These are phyloP conservation scores for Leccinum uliginosum DNA, from an alignment of 768 basidiomycete species.

Conservation along the genomic window DNA sequence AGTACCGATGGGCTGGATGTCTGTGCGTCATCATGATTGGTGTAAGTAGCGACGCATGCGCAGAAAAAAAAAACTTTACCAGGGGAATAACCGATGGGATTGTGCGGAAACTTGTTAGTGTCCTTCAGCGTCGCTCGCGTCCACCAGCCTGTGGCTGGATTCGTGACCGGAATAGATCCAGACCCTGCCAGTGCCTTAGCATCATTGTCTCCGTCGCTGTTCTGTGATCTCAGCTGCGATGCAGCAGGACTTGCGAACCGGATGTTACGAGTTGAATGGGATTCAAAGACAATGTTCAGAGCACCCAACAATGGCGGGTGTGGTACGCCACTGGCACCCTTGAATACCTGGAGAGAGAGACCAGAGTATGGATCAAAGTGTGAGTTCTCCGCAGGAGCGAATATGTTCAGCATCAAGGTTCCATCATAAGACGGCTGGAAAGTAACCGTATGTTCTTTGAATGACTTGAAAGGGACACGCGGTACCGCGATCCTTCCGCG, in stretches of 20 bases:
- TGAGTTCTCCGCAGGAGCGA: background rate
- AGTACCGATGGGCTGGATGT: slow-evolving; percentile 8
- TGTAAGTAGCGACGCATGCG: background rate
- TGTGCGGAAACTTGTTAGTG: slow-evolving; percentile 3
- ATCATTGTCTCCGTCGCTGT: background rate
- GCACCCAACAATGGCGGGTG: slow-evolving; percentile 2
- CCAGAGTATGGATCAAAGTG: slow-evolving; percentile 8
- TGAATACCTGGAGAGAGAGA: slow-evolving; percentile 3
- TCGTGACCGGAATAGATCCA: slow-evolving; percentile 5
- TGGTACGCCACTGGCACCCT: background rate
- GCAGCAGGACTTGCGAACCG: slow-evolving; percentile 9
- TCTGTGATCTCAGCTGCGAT: background rate
- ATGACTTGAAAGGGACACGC: background rate
- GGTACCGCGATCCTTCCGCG: background rate
- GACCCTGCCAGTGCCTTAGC: background rate
- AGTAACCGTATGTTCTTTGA: background rate
- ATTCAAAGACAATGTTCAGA: slow-evolving; percentile 10
- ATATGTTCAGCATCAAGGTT: slow-evolving; percentile 4
- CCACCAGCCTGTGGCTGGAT: slow-evolving; percentile 13
- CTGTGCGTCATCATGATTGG: background rate
- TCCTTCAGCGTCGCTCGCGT: background rate
- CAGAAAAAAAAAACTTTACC: background rate
- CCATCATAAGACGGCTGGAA: slow-evolving; percentile 4
- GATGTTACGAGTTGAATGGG: slow-evolving; percentile 10
- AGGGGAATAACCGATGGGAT: background rate